Base-by-base conservation (phyloP, 176 grass and related monocot species). In the Oryza meridionalis region DNA sequence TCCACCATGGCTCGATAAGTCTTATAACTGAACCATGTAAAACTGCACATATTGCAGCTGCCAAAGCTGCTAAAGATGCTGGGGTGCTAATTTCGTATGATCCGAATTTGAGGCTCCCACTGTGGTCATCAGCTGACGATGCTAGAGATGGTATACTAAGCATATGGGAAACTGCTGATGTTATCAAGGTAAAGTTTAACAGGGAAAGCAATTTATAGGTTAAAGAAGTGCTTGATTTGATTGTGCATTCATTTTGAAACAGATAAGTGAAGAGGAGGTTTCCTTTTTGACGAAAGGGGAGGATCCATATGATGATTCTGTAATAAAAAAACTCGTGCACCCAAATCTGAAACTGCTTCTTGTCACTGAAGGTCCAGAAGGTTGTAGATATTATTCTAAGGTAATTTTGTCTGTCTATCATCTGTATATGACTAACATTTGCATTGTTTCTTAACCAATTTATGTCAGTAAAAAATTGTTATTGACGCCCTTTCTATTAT, bases 331-430 rank as follows among this genome's bases (percentile, higher is more conserved):
- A 85, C 89, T 99, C 37, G 76, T 99, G 42, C 93, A 96, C 84
- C 86, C 82, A n/a, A 99, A 99, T 87, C 78, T 89, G 70, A 94
- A 96, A 76, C 89, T 99, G 84, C 89, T 99, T 80, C 96, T 99
- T 79, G 86, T 99, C 35, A 99, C 96, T 51, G 96, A 99, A 78
- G 96, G 96, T 66, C 88, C 96, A 55, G 85, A 94, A 42, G 93
- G 96, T 25, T 99, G 96, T 86, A 96, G 96, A 88, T 99, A 99
- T 82, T 99, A 99, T 86, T 89, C 96, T 22, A 94, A 99, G 93
- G 96, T 99, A 91, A 79, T 72, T 83, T 69, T 74, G 17, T 47
- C 24, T 13, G 38, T 68, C 31, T 80, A 4, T 76, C 50, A 70
- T 21, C 9, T 32, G 37, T 40, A 59, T 46, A 73, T 63, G 38